Evolutionary conservation across 78 protist genomes (phyloP).

Genomic region (Dictyostelium brefeldianum): DNA sequence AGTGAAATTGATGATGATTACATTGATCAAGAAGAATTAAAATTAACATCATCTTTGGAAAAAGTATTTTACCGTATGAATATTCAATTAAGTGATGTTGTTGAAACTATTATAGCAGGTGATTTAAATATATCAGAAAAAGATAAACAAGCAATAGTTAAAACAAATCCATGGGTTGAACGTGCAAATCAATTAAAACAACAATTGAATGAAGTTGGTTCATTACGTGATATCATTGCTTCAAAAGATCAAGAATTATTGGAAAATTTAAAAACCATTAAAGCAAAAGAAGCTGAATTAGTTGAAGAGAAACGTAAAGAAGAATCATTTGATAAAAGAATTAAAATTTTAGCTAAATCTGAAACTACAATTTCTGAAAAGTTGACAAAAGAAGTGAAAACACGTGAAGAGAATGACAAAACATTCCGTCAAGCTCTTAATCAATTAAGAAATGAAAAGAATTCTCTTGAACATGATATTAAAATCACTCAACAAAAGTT

Average conservation of each 20-base stretch:
- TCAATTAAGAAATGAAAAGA: slow-evolving; percentile 20
- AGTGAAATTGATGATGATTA: neutral
- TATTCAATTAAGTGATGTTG: slow-evolving; percentile 46
- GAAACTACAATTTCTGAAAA: slow-evolving; percentile 46
- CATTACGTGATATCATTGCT: slow-evolving; percentile 21
- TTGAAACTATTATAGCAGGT: slow-evolving; percentile 74
- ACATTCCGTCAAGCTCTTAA: slow-evolving; percentile 50
- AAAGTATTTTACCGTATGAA: slow-evolving; percentile 53
- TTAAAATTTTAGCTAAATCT: slow-evolving; percentile 51
- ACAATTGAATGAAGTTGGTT: slow-evolving; percentile 52
- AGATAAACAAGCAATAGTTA: slow-evolving; percentile 1
- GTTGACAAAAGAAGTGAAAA: slow-evolving; percentile 13
- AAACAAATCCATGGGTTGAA: slow-evolving; percentile 33
- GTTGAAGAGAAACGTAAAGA: slow-evolving; percentile 77
- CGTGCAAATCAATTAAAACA: slow-evolving; percentile 46
- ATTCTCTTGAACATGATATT: slow-evolving; percentile 22
- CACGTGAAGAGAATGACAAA: slow-evolving; percentile 56
- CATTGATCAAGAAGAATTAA: neutral
- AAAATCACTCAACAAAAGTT: slow-evolving; percentile 23
- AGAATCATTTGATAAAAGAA: slow-evolving; percentile 81
- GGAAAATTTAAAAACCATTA: slow-evolving; percentile 48
- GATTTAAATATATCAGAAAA: slow-evolving; percentile 30
- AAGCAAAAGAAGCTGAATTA: slow-evolving; percentile 63
- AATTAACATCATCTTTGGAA: slow-evolving; percentile 28
- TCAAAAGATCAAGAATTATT: slow-evolving; percentile 47